A percentile compares a stretch with the other conserved stretches of the same genome.
Evolutionary conservation across 2,329 filamentous ascomycete genomes (phyloP).

Genomic region (Whalleya microplaca): DNA sequence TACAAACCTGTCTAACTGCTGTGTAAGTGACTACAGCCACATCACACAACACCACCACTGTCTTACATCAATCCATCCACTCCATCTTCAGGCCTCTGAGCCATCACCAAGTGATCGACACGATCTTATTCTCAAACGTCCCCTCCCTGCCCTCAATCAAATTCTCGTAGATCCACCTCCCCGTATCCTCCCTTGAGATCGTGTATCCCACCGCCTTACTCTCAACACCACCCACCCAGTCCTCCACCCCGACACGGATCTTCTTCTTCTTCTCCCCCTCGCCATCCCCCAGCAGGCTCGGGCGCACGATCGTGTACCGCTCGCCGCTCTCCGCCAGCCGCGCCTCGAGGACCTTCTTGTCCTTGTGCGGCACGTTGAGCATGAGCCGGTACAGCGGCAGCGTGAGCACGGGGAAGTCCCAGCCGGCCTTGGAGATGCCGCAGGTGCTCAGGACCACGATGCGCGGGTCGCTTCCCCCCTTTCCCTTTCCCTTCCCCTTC

Average conservation of each 20-base stretch:
- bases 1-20: too few relatives aligned
- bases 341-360: conserved; percentile 54
- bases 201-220: conserved; percentile 48
- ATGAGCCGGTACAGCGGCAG: conserved; percentile 48
- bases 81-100: too few relatives aligned
- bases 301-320: conserved; percentile 43
- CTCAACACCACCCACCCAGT: conserved; percentile 37
- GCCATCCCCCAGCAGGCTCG: conserved; percentile 40
- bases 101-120: conserved; percentile 40
- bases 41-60: neutral
- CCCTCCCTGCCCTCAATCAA: conserved; percentile 32
- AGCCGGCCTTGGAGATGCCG: conserved; percentile 42
- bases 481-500: conserved; percentile 3
- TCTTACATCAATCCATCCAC: too few relatives aligned
- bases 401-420: conserved; percentile 49
- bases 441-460: conserved; percentile 47
- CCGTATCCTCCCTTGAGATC: conserved; percentile 52
- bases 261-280: conserved; percentile 29
- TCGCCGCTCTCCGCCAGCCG: conserved; percentile 35
- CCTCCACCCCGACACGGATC: conserved; percentile 46
- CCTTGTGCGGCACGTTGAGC: conserved; percentile 47
- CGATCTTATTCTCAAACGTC: conserved; percentile 41
- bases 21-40: neutral
- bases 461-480: conserved; percentile 35
- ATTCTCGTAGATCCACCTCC: conserved; percentile 50